Percentiles rank a stretch among this genome's conserved stretches.
These are phyloP conservation scores for Lyophyllum decastes DNA, from an alignment of 768 basidiomycete species.

Conservation along the genomic window DNA sequence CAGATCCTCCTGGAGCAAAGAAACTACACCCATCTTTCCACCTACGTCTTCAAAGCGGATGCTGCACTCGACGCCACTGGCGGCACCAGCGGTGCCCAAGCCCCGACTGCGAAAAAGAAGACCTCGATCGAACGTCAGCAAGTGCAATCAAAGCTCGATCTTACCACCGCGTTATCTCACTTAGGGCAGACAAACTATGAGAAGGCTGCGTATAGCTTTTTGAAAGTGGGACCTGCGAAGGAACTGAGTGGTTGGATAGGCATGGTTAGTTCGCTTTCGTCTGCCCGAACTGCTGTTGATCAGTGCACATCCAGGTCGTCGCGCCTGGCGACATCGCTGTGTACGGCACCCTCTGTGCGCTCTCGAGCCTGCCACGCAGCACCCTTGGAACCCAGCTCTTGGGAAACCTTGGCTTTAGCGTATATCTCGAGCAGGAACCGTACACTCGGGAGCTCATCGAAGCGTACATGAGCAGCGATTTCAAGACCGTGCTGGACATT, in stretches of 20 bases:
- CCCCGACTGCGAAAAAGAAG: conserved; percentile 40
- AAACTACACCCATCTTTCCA: conserved; percentile 84
- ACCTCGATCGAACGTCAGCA: conserved; percentile 62
- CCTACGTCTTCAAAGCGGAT: no score
- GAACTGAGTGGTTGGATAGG: conserved; percentile 80
- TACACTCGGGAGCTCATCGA: conserved; percentile 86
- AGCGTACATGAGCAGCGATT: conserved; percentile 84
- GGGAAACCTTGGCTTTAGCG: conserved; percentile 68
- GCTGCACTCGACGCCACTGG: no score
- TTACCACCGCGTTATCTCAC: conserved; percentile 77
- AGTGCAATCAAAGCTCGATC: conserved; percentile 76
- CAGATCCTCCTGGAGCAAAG: conserved; percentile 85
- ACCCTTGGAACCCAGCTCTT: conserved; percentile 55
- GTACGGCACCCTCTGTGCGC: no score
- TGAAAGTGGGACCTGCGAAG: conserved; percentile 61
- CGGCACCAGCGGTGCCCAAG: conserved; percentile 18
- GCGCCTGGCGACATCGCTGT: no score
- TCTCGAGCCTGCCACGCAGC: no score
- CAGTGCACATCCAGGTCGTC: no score
- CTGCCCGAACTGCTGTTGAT: neutral
- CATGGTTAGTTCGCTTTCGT: conserved; percentile 41
- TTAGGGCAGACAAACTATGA: conserved; percentile 75
- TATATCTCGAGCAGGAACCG: conserved; percentile 84
- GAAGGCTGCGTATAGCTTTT: conserved; percentile 81
- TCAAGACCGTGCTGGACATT: conserved; percentile 78